phyloP scores from a whole-genome alignment of 202 grass and related monocot genomes.

The Eragrostis tef region DNA sequence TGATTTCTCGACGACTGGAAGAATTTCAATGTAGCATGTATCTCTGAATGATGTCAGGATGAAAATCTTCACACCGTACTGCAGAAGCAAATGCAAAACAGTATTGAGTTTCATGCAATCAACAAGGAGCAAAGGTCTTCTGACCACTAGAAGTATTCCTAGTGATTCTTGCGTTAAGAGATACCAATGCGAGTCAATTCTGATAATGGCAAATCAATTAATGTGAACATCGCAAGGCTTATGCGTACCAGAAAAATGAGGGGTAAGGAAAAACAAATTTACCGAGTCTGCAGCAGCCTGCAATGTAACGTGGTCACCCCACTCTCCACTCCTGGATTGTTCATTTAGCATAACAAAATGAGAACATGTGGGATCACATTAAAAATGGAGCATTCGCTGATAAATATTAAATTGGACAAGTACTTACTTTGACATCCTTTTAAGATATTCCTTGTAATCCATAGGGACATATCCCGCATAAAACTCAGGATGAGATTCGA shows the following conservation, averaged over 20 bases:
- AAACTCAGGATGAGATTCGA: conserved; percentile 71
- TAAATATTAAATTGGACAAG: conserved; percentile 22
- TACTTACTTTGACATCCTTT: conserved; percentile 80
- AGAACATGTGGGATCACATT: conserved; percentile 7
- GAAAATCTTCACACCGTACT: conserved; percentile 97
- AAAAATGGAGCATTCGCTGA: conserved; percentile 18
- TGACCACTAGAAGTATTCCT: too few relatives aligned
- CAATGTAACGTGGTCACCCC: conserved; percentile 95
- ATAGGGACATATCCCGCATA: conserved; percentile 91
- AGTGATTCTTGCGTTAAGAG: too few relatives aligned
- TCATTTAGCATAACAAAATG: conserved; percentile 21
- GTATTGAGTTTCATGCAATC: conserved; percentile 10
- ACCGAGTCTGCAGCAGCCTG: conserved; percentile 95
- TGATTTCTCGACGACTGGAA: conserved; percentile 77
- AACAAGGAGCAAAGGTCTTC: background rate
- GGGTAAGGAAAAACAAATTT: conserved; percentile 42
- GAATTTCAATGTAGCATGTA: conserved; percentile 91
- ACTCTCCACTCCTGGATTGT: conserved; percentile 74
- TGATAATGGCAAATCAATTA: background rate
- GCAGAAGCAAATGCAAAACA: conserved; percentile 43
- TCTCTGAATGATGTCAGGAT: conserved; percentile 95
- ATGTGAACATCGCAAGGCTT: background rate
- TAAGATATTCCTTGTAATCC: conserved; percentile 89
- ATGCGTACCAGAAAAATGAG: background rate
- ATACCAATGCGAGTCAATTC: background rate